Evolutionary conservation across 306 rosid species (phyloP).

Genomic region (Mucuna pruriens): DNA sequence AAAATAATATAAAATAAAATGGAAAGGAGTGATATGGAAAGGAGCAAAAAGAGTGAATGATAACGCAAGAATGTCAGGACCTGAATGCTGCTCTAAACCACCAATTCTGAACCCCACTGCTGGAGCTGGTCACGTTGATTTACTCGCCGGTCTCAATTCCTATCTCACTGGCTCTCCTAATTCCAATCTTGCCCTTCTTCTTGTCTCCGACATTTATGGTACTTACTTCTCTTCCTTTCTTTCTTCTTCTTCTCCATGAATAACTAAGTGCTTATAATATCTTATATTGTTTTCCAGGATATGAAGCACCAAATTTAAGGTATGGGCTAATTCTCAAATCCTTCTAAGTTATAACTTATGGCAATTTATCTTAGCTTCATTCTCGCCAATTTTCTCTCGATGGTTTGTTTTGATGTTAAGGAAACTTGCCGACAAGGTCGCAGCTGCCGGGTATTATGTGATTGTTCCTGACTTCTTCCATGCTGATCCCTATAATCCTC

Average conservation of each 20-base stretch:
- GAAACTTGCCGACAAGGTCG: conserved; percentile 75
- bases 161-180: conserved; percentile 61
- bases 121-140: conserved; percentile 68
- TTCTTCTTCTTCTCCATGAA: too few species aligned
- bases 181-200: conserved; percentile 60
- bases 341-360: too few species aligned
- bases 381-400: background rate
- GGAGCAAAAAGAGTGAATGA: too few species aligned
- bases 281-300: conserved; percentile 64
- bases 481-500: conserved; percentile 61
- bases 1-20: too few species aligned
- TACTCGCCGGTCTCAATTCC: conserved; percentile 55
- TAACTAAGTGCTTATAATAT: too few species aligned
- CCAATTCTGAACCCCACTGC: conserved; percentile 56
- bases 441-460: conserved; percentile 73
- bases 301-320: conserved; percentile 80
- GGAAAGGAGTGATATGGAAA: too few species aligned
- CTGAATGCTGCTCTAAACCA: conserved; percentile 68
- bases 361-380: too few species aligned
- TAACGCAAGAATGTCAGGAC: conserved; percentile 56
- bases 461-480: conserved; percentile 67
- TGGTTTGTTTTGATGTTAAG: conserved; percentile 42
- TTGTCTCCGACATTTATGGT: conserved; percentile 63
- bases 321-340: conserved; percentile 25
- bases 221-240: background rate